A percentile compares a stretch with the other conserved stretches of the same genome.
These are phyloP conservation scores for Hericium alpestre DNA, from an alignment of 768 basidiomycete genomes.

Conservation along the genomic window DNA sequence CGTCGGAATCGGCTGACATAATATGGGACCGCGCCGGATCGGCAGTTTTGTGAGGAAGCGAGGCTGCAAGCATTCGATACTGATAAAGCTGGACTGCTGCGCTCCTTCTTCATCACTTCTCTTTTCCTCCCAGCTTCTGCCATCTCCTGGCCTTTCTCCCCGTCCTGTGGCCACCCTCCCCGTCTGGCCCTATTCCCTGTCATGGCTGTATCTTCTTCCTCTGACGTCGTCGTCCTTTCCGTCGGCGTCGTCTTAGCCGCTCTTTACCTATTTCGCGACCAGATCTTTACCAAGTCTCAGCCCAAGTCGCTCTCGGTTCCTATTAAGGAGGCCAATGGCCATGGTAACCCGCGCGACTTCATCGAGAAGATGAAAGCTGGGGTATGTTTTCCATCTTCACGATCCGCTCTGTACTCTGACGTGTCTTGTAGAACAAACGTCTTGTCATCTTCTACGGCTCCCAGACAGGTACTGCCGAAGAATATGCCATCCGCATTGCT, in stretches of 20 bases:
- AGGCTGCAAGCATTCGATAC: background rate
- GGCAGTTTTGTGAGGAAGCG: background rate
- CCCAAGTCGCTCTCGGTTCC: constrained; percentile 41
- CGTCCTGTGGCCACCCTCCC: too few species aligned
- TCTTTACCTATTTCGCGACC: constrained; percentile 76
- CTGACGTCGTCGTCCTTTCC: constrained; percentile 63
- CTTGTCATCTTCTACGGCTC: constrained; percentile 97
- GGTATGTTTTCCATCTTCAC: constrained; percentile 38
- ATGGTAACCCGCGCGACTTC: constrained; percentile 88
- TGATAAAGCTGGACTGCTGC: background rate
- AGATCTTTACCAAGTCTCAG: constrained; percentile 59
- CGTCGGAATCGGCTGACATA: background rate
- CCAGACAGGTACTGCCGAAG: constrained; percentile 97
- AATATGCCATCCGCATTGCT: constrained; percentile 93
- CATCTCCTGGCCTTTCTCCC: constrained; percentile 5
- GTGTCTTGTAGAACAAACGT: constrained; percentile 72
- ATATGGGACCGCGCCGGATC: too few species aligned
- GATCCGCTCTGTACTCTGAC: constrained; percentile 3
- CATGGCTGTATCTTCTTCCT: constrained; percentile 55
- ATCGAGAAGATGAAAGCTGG: constrained; percentile 88
- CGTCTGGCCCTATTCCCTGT: background rate
- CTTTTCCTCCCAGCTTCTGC: constrained; percentile 2
- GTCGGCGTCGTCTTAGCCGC: constrained; percentile 69
- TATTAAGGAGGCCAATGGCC: constrained; percentile 39
- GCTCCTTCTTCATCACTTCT: background rate